Evolutionary conservation across 139 green algal species (phyloP).

Genomic region (Spirogloea muscicola): DNA sequence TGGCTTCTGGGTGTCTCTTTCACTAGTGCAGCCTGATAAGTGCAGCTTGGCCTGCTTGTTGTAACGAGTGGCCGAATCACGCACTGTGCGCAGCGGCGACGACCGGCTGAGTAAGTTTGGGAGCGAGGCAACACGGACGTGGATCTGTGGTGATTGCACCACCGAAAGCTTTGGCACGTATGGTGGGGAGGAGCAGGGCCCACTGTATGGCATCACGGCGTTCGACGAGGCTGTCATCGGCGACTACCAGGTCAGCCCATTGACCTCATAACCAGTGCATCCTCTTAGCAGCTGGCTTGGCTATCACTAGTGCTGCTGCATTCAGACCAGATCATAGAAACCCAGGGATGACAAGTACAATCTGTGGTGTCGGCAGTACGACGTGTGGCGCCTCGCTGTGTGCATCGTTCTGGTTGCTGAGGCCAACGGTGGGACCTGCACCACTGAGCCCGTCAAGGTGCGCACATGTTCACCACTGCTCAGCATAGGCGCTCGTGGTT

Average conservation of each 20-base stretch:
- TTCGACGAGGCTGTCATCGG: slow-evolving; percentile 41
- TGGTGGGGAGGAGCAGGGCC: slow-evolving; percentile 20
- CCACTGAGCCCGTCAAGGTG: not conserved
- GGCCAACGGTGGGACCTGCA: slow-evolving; percentile 12
- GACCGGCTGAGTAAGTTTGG: slow-evolving; percentile 37
- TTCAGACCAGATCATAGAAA: no score
- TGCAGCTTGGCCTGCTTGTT: no score
- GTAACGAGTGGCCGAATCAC: no score
- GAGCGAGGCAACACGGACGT: slow-evolving; percentile 23
- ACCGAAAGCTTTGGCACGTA: slow-evolving; percentile 21
- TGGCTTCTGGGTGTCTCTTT: no score
- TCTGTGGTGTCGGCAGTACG: no score
- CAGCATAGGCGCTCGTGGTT: not conserved
- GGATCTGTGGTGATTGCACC: slow-evolving; percentile 30
- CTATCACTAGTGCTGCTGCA: no score
- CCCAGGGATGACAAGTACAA: no score
- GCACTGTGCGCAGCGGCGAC: slow-evolving; percentile 29
- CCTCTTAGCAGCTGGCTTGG: no score
- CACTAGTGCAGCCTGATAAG: no score
- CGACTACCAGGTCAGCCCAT: no score
- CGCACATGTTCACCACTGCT: not conserved
- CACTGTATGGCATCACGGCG: slow-evolving; percentile 35
- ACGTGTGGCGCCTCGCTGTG: slow-evolving; percentile 42
- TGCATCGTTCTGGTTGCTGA: slow-evolving; percentile 31
- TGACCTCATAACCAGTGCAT: no score